Base-by-base conservation (phyloP, 2,329 filamentous ascomycete genomes). In the Periconia digitata region DNA sequence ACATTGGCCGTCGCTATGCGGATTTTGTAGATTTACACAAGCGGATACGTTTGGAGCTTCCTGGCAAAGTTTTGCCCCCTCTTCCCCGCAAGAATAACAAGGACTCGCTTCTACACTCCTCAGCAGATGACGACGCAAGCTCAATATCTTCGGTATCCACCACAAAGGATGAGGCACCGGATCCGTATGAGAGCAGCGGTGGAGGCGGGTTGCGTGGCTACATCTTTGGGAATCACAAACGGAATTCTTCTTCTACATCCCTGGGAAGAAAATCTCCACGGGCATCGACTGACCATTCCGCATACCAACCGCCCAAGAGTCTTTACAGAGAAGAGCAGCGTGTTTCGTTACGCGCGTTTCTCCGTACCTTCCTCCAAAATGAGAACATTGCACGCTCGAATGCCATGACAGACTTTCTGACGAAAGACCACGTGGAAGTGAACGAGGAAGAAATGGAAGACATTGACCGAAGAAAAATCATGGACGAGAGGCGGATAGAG, bases 31-130 rank as follows among this genome's bases (percentile, higher is more conserved):
- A 83, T 55, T 78, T 99, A 50, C 86, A 95, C 70, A 92, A 87
- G 71, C 82, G 82, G 55, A 72, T 99, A 51, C 85, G 89, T 29
- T 83, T 85, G 12, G 94, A 99, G 72, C 79, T 97, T 45, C 94
- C 94, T 0, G 94, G 94, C 16, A 95, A 95, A 63, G 83, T 96
- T 6, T 78, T 99, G 2, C 89, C 92, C 10, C 84, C 90, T 1
- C 75, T 97, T 42, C 94, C 94, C 1, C 86, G 86, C 67, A 97
- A 97, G 81, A 96, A 96, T 72, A 95, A 92, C 72, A 82, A 85
- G 17, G 85, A 86, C 55, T 85, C 86, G 2, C 77, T 87, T 6
- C 79, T 83, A 51, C 76, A 69, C 40, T 63, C 74, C 35, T 81
- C 80, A 18, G 80, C 79, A 24, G 75, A 74, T 41, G 89, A 89